A percentile compares a stretch with the other conserved stretches of the same genome.
These are phyloP conservation scores for Lathyrus sativus DNA, from an alignment of 306 rosid species.

Conservation along the genomic window DNA sequence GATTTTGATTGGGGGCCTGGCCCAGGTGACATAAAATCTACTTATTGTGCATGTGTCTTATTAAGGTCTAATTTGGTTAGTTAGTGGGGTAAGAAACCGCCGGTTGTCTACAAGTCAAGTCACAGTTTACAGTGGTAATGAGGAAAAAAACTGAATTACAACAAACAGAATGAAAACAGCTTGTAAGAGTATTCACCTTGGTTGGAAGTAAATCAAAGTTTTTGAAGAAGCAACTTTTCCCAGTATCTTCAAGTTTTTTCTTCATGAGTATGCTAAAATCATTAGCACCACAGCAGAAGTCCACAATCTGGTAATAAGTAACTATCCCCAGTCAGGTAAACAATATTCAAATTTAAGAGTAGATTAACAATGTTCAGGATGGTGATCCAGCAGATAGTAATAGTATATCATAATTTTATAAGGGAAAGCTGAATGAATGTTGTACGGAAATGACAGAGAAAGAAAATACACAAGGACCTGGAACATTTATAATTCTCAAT, in stretches of 20 bases:
- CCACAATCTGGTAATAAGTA: slow-evolving; percentile 75
- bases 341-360: slow-evolving; percentile 21
- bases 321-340: slow-evolving; percentile 41
- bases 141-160: not conserved
- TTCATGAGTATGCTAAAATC: slow-evolving; percentile 83
- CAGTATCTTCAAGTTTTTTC: slow-evolving; percentile 76
- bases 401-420: slow-evolving; percentile 21
- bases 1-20: not conserved
- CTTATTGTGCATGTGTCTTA: not conserved
- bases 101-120: not conserved
- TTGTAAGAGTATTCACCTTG: slow-evolving; percentile 55
- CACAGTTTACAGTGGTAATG: not conserved
- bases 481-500: not conserved
- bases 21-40: not conserved
- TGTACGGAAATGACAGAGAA: slow-evolving; percentile 7
- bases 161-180: not conserved
- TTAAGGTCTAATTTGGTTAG: not conserved
- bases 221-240: slow-evolving; percentile 73
- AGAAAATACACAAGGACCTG: slow-evolving; percentile 12
- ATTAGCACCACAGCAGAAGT: slow-evolving; percentile 94
- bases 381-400: slow-evolving; percentile 13
- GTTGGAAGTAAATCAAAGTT: slow-evolving; percentile 83
- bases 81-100: not conserved
- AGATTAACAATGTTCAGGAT: slow-evolving; percentile 6
- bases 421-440: slow-evolving; percentile 7